Evolutionary conservation across 345 rosid genomes (phyloP).

Genomic region (Camelina sativa): DNA sequence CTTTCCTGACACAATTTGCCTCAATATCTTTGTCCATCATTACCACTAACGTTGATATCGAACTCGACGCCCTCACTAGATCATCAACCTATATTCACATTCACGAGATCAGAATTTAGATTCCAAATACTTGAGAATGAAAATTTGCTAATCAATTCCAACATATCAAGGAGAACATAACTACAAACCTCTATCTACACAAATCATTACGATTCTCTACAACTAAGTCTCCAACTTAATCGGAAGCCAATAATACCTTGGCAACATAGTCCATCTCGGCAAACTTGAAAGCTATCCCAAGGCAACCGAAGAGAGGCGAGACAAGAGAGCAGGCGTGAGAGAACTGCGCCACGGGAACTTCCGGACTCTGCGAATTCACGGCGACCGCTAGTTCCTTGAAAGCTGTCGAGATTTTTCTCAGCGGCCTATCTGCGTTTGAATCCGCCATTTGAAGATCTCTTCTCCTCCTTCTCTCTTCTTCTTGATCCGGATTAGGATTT

Average conservation of each 20-base stretch:
- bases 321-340: conserved; percentile 88
- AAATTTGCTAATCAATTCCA: conserved; percentile 13
- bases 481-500: conserved; percentile 6
- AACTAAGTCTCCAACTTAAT: not conserved
- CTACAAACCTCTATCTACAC: not conserved
- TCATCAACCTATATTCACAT: conserved; percentile 66
- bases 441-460: conserved; percentile 50
- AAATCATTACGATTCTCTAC: not conserved
- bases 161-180: conserved; percentile 1
- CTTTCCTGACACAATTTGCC: conserved; percentile 59
- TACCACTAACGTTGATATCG: conserved; percentile 55
- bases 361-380: conserved; percentile 50
- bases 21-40: conserved; percentile 69
- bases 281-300: conserved; percentile 95
- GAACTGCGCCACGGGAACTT: conserved; percentile 68
- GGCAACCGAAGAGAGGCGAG: conserved; percentile 90
- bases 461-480: not conserved
- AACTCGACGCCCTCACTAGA: conserved; percentile 74
- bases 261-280: conserved; percentile 97
- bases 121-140: conserved; percentile 1
- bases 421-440: conserved; percentile 51
- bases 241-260: conserved; percentile 55
- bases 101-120: no score
- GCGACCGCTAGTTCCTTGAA: conserved; percentile 64
- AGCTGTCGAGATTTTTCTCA: conserved; percentile 65